Evolutionary conservation across 2,329 filamentous ascomycete genomes (phyloP).

Genomic region (Neocucurbitaria cava): DNA sequence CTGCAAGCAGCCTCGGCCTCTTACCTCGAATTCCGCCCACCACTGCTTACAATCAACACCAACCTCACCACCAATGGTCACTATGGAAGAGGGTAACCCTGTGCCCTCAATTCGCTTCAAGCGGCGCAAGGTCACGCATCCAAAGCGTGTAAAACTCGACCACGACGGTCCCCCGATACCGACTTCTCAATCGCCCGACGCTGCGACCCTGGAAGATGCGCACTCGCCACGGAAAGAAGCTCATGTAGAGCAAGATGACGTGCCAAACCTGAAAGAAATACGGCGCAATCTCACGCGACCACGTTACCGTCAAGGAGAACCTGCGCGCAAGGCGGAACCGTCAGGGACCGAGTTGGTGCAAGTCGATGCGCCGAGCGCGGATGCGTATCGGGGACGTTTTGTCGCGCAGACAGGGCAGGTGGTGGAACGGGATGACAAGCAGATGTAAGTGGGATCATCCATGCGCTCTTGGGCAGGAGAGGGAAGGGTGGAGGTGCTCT

Average conservation of each 20-base stretch:
- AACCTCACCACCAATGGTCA: conserved; percentile 13
- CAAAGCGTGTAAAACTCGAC: conserved; percentile 28
- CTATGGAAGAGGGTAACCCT: conserved; percentile 16
- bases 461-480: not conserved
- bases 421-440: conserved; percentile 69
- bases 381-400: conserved; percentile 60
- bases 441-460: conserved; percentile 71
- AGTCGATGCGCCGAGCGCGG: conserved; percentile 23
- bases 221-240: conserved; percentile 8
- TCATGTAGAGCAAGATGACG: conserved; percentile 26
- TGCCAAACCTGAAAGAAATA: conserved; percentile 38
- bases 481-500: not conserved
- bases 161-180: conserved; percentile 12
- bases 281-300: conserved; percentile 40
- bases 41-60: conserved; percentile 3
- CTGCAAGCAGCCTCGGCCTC: conserved; percentile 6
- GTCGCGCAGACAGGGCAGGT: conserved; percentile 74
- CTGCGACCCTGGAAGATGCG: conserved; percentile 11
- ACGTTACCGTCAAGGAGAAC: conserved; percentile 31
- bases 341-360: conserved; percentile 23
- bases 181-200: conserved; percentile 11
- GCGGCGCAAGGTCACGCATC: conserved; percentile 38
- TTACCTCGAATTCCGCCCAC: not conserved
- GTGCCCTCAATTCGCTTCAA: conserved; percentile 38
- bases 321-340: conserved; percentile 24